Percentiles rank a stretch among this genome's conserved stretches.
Conservation (phyloP, 306 rosid genomes). For the Abrus precatorius region DNA sequence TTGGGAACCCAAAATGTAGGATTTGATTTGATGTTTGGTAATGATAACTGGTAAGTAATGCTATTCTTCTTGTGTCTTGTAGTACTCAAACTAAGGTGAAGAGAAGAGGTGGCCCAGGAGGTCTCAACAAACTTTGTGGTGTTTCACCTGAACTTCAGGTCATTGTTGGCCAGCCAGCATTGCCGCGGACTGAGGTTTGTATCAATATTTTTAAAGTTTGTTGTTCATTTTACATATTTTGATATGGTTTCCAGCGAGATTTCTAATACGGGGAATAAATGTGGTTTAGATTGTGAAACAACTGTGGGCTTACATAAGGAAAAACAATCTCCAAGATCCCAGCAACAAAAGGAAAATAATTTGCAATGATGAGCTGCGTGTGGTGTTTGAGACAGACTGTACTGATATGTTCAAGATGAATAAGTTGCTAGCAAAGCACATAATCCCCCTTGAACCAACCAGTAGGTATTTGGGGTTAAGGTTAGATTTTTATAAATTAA, state of each 20-base stretch:
- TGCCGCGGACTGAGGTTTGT: constrained; percentile 85
- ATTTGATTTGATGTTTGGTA: constrained; percentile 32
- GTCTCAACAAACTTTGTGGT: constrained; percentile 82
- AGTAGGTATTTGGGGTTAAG: constrained; percentile 63
- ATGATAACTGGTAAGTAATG: background rate
- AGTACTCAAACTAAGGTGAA: constrained; percentile 74
- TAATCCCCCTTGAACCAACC: constrained; percentile 73
- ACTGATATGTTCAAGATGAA: constrained; percentile 97
- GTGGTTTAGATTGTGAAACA: constrained; percentile 82
- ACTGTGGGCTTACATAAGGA: constrained; percentile 95
- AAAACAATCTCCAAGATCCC: constrained; percentile 91
- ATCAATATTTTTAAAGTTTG: background rate
- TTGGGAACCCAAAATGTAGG: too few relatives aligned
- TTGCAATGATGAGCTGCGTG: constrained; percentile 80
- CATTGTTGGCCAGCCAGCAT: constrained; percentile 84
- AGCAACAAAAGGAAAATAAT: constrained; percentile 89
- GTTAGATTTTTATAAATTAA: constrained; percentile 9
- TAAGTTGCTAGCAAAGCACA: constrained; percentile 85
- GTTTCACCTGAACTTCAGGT: constrained; percentile 91
- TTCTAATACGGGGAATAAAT: constrained; percentile 27
- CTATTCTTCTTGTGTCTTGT: constrained; percentile 31
- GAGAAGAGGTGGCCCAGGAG: constrained; percentile 94
- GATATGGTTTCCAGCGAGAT: constrained; percentile 17
- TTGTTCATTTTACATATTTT: constrained; percentile 2
- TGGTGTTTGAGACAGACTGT: constrained; percentile 88